phyloP scores from a whole-genome alignment of 495 filamentous ascomycete species.

The Penicillium antarcticum region DNA sequence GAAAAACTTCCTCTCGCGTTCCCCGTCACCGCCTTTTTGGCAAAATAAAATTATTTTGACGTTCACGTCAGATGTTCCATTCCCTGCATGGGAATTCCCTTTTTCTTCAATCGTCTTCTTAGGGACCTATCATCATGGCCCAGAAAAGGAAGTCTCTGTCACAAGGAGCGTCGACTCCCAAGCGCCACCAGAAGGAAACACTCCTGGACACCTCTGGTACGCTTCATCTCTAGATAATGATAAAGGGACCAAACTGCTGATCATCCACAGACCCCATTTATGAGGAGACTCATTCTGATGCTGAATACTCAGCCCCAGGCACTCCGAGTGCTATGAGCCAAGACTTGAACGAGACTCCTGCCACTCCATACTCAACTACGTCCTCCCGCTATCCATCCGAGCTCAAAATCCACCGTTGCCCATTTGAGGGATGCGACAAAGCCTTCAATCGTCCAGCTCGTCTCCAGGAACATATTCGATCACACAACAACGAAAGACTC shows the following conservation, averaged over 20 bases:
- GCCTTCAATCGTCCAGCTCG: conserved; percentile 85
- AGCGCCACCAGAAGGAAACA: conserved; percentile 8
- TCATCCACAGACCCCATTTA: conserved; percentile 37
- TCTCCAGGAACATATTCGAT: conserved; percentile 71
- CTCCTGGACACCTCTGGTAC: conserved; percentile 31
- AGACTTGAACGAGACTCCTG: conserved; percentile 46
- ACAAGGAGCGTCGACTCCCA: no score
- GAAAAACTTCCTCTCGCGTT: conserved; percentile 9
- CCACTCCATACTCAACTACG: conserved; percentile 50
- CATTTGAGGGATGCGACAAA: conserved; percentile 66
- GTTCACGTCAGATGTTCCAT: conserved; percentile 2
- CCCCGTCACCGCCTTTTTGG: conserved; percentile 4
- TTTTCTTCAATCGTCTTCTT: neutral
- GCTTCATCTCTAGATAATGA: conserved; percentile 3
- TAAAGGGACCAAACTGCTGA: conserved; percentile 5
- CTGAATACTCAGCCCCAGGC: conserved; percentile 29
- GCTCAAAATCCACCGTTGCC: conserved; percentile 69
- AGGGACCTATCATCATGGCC: conserved; percentile 14
- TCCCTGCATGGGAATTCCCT: neutral
- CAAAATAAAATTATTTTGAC: conserved; percentile 3
- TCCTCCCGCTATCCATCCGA: conserved; percentile 63
- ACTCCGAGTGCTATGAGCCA: conserved; percentile 28
- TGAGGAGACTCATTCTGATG: conserved; percentile 37
- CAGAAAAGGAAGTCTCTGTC: conserved; percentile 30
- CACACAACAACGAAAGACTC: conserved; percentile 75